Percentiles rank a stretch among this genome's conserved stretches.
phyloP scores from a whole-genome alignment of 2,329 filamentous ascomycete species.

The Coccinonectria pachysandricola region DNA sequence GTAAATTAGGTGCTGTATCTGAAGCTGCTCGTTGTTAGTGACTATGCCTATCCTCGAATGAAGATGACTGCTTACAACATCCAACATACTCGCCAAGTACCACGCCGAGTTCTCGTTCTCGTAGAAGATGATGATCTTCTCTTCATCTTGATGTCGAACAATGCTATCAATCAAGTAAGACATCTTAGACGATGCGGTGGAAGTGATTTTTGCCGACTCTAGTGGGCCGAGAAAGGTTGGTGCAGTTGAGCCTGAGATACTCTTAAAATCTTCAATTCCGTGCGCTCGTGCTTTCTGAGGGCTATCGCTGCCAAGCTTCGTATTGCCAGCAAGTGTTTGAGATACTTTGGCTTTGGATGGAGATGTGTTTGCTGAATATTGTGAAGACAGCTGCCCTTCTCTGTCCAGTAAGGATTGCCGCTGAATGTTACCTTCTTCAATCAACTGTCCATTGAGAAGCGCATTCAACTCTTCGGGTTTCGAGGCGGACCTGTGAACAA shows the following conservation, averaged over 20 bases:
- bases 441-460: constrained; percentile 36
- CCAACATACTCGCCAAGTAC: constrained; percentile 74
- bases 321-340: constrained; percentile 30
- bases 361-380: constrained; percentile 3
- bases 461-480: constrained; percentile 34
- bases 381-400: neutral
- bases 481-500: constrained; percentile 35
- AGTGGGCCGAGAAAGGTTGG: constrained; percentile 35
- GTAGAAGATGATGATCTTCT: constrained; percentile 91
- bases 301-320: constrained; percentile 30
- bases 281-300: constrained; percentile 24
- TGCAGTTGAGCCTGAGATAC: constrained; percentile 11
- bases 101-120: constrained; percentile 79
- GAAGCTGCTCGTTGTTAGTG: no score
- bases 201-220: constrained; percentile 52
- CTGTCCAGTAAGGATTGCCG: constrained; percentile 21
- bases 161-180: constrained; percentile 75
- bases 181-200: constrained; percentile 77
- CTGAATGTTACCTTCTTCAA: constrained; percentile 29
- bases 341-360: constrained; percentile 8
- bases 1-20: constrained; percentile 56
- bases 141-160: constrained; percentile 52
- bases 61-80: constrained; percentile 56
- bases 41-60: no score
- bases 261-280: constrained; percentile 15